Base-by-base conservation (phyloP, 768 basidiomycete species). In the Suillus plorans region DNA sequence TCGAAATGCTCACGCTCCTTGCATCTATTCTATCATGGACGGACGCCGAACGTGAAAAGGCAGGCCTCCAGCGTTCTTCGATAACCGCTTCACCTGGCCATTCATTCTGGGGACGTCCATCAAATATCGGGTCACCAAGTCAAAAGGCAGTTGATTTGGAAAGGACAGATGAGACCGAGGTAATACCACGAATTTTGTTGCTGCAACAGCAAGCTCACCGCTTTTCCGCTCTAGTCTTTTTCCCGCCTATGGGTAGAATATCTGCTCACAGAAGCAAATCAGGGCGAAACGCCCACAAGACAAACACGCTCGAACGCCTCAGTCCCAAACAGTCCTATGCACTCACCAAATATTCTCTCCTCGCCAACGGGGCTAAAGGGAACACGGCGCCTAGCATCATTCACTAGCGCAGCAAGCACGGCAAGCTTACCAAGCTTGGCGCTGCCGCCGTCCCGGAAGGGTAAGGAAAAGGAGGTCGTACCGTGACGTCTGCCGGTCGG, bases 201-300 rank as follows among this genome's bases (percentile, higher is more conserved):
- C 28, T 44, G 25, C 63, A 25, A 56, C 37, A 28, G 45, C 36
- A 18, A 20, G 16, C 18, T 42, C 41, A 37, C 42, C 10, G 16
- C 3, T 41, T 44, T 22, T 57, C 8, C 44, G 31, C 36, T 65
- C 14, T 68, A 99, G 96, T 97, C 95, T 0, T 99, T 99, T 80
- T 96, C 94, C 45, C 92, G 95, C 56, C 85, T 98, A 13, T 99
- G 95, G 90, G 97, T 99, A 56, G 97, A 99, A 76, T 99, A 97
- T 74, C 84, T 99, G 4, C 88, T 99, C 67, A 97, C 95, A 28
- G 97, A 99, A 80, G 90, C 95, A 0, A 49, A 79, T 80, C 69
- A 87, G 79, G 69, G 74, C 67, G 69, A 70, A 60, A 68, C 71
- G 4, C 68, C 67, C 18, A 65, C 69, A 6, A 76, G 76, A 14